Conservation (phyloP, 2,329 filamentous ascomycete species). For the Achaetomium macrosporum region DNA sequence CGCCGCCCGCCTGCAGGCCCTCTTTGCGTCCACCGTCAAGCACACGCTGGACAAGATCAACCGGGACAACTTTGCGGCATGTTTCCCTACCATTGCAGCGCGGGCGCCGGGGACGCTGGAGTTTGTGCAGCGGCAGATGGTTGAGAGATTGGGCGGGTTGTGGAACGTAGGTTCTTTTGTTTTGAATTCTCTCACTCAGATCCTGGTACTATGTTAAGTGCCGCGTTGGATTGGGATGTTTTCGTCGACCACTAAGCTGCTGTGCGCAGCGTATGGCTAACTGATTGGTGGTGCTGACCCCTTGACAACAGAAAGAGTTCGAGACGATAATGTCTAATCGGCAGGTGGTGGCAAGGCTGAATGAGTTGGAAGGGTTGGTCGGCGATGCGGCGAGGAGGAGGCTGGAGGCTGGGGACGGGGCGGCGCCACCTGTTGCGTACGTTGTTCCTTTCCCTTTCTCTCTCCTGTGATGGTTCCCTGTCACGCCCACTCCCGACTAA, state of each 20-base stretch:
- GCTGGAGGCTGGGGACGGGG: slow-evolving; percentile 26
- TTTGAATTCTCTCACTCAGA: slow-evolving; percentile 1
- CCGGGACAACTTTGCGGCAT: slow-evolving; percentile 53
- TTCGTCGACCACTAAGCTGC: no score
- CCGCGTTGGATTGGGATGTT: no score
- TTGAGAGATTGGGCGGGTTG: slow-evolving; percentile 47
- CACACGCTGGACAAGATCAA: slow-evolving; percentile 51
- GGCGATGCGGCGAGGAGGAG: slow-evolving; percentile 42
- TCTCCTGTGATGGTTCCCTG: neutral
- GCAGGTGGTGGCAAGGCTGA: slow-evolving; percentile 51
- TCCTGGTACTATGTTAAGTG: no score
- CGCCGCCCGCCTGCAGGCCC: slow-evolving; percentile 47
- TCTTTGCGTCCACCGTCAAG: slow-evolving; percentile 47
- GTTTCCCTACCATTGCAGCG: slow-evolving; percentile 55
- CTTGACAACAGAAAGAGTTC: slow-evolving; percentile 45
- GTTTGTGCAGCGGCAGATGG: slow-evolving; percentile 54
- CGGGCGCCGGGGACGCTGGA: slow-evolving; percentile 46
- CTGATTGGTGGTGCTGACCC: neutral
- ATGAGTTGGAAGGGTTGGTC: slow-evolving; percentile 53
- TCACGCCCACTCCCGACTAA: neutral
- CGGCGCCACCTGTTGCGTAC: slow-evolving; percentile 40
- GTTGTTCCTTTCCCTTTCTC: slow-evolving; percentile 20
- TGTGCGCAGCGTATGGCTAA: no score
- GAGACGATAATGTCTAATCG: slow-evolving; percentile 46
- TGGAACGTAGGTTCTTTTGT: slow-evolving; percentile 39